phyloP scores from a whole-genome alignment of 2,329 filamentous ascomycete species.

The Aspergillus sp. region DNA sequence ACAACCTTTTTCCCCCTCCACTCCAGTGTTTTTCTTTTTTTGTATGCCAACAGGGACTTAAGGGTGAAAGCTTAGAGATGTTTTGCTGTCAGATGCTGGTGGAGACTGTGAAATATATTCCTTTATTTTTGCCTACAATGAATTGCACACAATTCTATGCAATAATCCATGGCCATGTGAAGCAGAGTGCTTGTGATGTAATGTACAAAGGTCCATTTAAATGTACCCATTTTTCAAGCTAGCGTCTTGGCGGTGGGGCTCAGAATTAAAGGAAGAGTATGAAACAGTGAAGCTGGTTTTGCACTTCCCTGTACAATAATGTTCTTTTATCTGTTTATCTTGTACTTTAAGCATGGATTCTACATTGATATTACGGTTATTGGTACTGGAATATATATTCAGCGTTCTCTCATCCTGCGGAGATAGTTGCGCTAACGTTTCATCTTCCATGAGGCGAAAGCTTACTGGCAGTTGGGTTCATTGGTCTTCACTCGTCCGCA shows the following conservation, averaged over 20 bases:
- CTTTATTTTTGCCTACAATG: too few relatives aligned
- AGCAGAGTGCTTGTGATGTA: neutral
- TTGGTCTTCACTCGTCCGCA: neutral
- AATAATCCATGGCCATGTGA: neutral
- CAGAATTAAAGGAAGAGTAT: constrained; percentile 1
- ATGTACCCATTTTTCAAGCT: neutral
- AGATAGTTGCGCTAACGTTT: neutral
- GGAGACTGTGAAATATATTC: neutral
- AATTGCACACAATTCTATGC: too few relatives aligned
- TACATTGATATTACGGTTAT: neutral
- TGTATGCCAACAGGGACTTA: neutral
- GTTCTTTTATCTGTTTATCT: neutral
- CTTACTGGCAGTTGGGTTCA: neutral
- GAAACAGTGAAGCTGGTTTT: constrained; percentile 4
- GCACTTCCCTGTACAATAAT: constrained; percentile 1
- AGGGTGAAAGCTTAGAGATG: neutral
- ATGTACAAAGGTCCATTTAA: neutral
- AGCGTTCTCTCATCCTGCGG: neutral
- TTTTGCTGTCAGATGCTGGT: neutral
- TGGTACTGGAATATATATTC: neutral
- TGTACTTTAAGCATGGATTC: neutral
- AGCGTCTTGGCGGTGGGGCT: constrained; percentile 3
- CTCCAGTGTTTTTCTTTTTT: neutral
- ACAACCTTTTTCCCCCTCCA: neutral
- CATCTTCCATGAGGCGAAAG: neutral